Percentiles rank a stretch among this genome's conserved stretches.
phyloP scores from a whole-genome alignment of 1,284 basidiomycete species.

The Melampsora abietis-canadensis region DNA sequence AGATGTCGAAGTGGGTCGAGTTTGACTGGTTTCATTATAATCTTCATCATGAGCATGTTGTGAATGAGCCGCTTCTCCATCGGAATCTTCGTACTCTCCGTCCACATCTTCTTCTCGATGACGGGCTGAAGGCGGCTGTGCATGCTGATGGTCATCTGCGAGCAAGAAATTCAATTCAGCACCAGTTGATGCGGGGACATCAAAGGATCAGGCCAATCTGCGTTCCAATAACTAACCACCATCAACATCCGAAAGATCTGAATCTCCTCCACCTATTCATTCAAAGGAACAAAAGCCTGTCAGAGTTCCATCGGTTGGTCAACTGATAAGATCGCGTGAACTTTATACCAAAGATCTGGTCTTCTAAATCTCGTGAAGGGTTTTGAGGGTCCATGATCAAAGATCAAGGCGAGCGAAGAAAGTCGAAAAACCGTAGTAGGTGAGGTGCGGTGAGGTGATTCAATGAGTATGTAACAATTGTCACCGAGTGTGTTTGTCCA shows the following conservation, averaged over 20 bases:
- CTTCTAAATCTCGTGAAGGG: slow-evolving; percentile 20
- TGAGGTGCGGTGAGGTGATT: no score
- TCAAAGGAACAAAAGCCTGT: background rate
- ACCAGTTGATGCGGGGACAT: background rate
- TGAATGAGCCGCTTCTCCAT: background rate
- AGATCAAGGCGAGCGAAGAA: no score
- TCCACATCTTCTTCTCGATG: background rate
- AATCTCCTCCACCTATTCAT: slow-evolving; percentile 28
- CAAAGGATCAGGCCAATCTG: background rate
- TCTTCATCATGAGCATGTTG: slow-evolving; percentile 1
- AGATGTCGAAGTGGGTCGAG: background rate
- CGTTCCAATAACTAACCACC: slow-evolving; percentile 6
- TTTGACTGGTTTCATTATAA: background rate
- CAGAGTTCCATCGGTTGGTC: background rate
- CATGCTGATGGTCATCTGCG: background rate
- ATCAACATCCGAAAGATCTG: slow-evolving; percentile 32
- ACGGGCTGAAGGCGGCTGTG: background rate
- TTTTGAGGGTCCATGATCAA: background rate
- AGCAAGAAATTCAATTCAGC: background rate
- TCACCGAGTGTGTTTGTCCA: no score
- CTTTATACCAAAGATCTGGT: slow-evolving; percentile 30
- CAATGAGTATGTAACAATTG: no score
- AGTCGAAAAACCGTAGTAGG: no score
- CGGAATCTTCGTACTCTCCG: background rate
- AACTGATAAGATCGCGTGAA: background rate